phyloP scores from a whole-genome alignment of 768 basidiomycete species.

The Collybia nuda region DNA sequence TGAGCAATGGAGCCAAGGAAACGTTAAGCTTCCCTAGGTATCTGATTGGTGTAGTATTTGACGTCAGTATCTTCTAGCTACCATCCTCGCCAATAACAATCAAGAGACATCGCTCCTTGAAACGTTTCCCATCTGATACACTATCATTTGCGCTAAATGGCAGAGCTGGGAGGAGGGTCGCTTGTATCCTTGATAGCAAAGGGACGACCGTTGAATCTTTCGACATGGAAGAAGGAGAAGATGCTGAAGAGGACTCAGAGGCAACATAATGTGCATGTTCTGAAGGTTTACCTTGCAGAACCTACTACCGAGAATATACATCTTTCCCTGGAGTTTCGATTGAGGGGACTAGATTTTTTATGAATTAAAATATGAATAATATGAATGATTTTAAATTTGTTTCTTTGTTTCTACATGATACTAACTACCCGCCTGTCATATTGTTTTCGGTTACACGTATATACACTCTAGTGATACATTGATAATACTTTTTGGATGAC shows the following conservation, averaged over 20 bases:
- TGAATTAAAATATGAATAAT: too few species aligned
- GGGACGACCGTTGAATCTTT: conserved; percentile 69
- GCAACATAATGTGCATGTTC: too few species aligned
- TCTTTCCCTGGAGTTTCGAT: too few species aligned
- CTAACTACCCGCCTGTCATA: too few species aligned
- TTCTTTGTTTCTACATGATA: too few species aligned
- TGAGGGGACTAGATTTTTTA: too few species aligned
- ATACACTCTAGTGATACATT: too few species aligned
- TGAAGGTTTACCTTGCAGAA: not conserved
- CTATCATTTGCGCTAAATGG: conserved; percentile 75
- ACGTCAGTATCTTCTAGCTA: conserved; percentile 44
- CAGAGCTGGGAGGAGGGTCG: conserved; percentile 69
- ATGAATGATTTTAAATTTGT: too few species aligned
- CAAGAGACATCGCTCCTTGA: conserved; percentile 55
- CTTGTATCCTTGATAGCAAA: conserved; percentile 66
- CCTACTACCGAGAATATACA: not conserved
- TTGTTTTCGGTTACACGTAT: too few species aligned
- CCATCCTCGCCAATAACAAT: conserved; percentile 48
- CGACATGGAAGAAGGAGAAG: conserved; percentile 74
- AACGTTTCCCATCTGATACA: conserved; percentile 47
- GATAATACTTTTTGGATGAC: too few species aligned
- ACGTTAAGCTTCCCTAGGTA: conserved; percentile 47
- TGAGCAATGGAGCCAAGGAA: conserved; percentile 56
- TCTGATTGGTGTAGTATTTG: conserved; percentile 23
- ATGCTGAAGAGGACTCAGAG: conserved; percentile 30